phyloP scores from a whole-genome alignment of 805 yeast species.

The Debaryomyces maramus region DNA sequence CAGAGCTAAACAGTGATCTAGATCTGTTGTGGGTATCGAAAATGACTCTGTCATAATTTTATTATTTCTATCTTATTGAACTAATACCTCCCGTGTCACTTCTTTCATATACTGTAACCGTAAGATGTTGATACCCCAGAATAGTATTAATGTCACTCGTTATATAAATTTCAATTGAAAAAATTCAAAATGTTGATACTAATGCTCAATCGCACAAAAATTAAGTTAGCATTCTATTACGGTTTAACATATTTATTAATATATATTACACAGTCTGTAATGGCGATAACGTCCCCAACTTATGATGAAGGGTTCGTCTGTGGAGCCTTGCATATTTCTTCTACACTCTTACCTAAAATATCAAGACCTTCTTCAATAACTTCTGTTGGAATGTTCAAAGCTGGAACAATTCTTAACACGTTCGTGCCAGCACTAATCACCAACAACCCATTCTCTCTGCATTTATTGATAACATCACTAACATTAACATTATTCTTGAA shows the following conservation, averaged over 20 bases:
- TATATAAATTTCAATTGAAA: too few species aligned
- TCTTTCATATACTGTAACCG: too few species aligned
- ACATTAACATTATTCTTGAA: conserved; percentile 59
- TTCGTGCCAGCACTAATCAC: conserved; percentile 91
- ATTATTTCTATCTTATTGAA: background rate
- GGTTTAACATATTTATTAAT: too few species aligned
- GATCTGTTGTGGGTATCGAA: conserved; percentile 34
- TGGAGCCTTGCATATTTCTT: conserved; percentile 13
- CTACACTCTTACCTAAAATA: conserved; percentile 60
- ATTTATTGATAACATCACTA: conserved; percentile 57
- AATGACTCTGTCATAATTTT: conserved; percentile 32
- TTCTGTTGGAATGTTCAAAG: conserved; percentile 76
- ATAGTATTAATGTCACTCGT: too few species aligned
- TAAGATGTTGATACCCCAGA: too few species aligned
- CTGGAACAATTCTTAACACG: conserved; percentile 89
- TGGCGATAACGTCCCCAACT: too few species aligned
- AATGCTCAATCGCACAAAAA: too few species aligned
- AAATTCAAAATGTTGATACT: too few species aligned
- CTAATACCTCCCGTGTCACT: too few species aligned
- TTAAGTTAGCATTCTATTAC: too few species aligned
- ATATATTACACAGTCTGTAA: too few species aligned
- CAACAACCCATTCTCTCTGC: conserved; percentile 78
- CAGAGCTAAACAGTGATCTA: conserved; percentile 45
- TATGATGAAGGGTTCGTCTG: too few species aligned
- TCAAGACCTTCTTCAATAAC: conserved; percentile 69